Percentiles rank a stretch among this genome's conserved stretches.
These are phyloP conservation scores for Tolypocladium endophyticum DNA, from an alignment of 2,329 filamentous ascomycete species.

Conservation along the genomic window DNA sequence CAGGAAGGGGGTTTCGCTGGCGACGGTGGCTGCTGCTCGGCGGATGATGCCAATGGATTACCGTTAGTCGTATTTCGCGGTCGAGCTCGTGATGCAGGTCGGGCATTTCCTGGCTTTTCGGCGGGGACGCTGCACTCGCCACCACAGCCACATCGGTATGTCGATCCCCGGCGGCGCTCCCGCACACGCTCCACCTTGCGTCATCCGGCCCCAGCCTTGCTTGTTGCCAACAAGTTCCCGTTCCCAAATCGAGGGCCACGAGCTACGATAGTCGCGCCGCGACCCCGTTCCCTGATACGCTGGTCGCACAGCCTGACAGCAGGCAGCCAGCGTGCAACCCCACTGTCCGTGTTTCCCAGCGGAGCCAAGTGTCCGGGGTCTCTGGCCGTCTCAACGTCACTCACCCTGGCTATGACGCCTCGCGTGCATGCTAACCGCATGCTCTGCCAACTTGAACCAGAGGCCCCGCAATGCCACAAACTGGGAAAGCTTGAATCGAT, in stretches of 20 bases:
- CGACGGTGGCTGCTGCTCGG: neutral
- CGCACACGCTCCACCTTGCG: neutral
- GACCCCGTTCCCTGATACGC: neutral
- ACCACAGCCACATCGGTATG: neutral
- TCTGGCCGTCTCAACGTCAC: neutral
- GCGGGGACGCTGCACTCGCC: conserved; percentile 3
- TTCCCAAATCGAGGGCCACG: neutral
- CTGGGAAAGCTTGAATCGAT: neutral
- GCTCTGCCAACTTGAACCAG: neutral
- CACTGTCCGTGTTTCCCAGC: neutral
- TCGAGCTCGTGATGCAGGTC: no score
- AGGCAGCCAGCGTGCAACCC: neutral
- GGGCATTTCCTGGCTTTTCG: no score
- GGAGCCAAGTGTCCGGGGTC: conserved; percentile 3
- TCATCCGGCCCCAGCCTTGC: neutral
- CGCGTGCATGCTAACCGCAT: neutral
- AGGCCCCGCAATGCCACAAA: neutral
- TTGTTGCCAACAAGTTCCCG: neutral
- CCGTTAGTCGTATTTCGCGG: no score
- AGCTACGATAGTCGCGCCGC: neutral
- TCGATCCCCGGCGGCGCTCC: neutral
- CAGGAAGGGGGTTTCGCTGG: neutral
- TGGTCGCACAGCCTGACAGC: neutral
- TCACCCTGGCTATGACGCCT: conserved; percentile 1
- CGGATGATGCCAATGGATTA: neutral